Evolutionary conservation across 306 rosid genomes (phyloP).

Genomic region (Alnus glutinosa): DNA sequence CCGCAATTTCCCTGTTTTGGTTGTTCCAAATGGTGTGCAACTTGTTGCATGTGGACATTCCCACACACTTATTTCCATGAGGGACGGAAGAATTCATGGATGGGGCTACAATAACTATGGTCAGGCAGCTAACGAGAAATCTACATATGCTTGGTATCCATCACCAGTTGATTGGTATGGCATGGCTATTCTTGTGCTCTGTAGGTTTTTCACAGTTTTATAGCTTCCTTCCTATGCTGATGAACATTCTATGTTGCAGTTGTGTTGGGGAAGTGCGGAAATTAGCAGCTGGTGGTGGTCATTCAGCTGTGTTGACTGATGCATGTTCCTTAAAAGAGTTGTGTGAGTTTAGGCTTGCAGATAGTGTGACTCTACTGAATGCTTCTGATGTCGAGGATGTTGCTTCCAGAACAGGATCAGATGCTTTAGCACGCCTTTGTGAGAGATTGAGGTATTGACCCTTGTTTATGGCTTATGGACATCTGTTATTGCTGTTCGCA

Average conservation of each 20-base stretch:
- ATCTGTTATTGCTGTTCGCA: not conserved
- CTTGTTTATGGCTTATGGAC: not conserved
- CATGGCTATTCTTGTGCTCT: slow-evolving; percentile 8
- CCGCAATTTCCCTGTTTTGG: slow-evolving; percentile 74
- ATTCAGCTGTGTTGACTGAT: slow-evolving; percentile 92
- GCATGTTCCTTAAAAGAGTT: slow-evolving; percentile 90
- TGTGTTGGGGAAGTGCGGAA: slow-evolving; percentile 92
- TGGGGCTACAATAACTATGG: slow-evolving; percentile 99
- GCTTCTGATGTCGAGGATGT: slow-evolving; percentile 71
- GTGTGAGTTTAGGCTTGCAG: slow-evolving; percentile 87
- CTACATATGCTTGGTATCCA: slow-evolving; percentile 93
- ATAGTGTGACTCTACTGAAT: slow-evolving; percentile 59
- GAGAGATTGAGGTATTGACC: slow-evolving; percentile 71
- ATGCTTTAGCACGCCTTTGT: slow-evolving; percentile 90
- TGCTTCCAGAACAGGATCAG: slow-evolving; percentile 86
- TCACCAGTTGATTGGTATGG: slow-evolving; percentile 93
- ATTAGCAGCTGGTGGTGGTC: slow-evolving; percentile 98
- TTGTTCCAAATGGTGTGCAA: slow-evolving; percentile 76
- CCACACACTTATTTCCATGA: slow-evolving; percentile 71
- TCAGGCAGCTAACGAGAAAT: slow-evolving; percentile 90
- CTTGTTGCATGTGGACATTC: slow-evolving; percentile 91
- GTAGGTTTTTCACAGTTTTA: slow-evolving; percentile 20
- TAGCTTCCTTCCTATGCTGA: slow-evolving; percentile 16
- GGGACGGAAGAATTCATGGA: slow-evolving; percentile 87
- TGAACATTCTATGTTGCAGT: slow-evolving; percentile 45